Evolutionary conservation across 2,329 filamentous ascomycete species (phyloP), one percentile per base, ranked within the genome.

Genomic region (Chaetomium strumarium): DNA sequence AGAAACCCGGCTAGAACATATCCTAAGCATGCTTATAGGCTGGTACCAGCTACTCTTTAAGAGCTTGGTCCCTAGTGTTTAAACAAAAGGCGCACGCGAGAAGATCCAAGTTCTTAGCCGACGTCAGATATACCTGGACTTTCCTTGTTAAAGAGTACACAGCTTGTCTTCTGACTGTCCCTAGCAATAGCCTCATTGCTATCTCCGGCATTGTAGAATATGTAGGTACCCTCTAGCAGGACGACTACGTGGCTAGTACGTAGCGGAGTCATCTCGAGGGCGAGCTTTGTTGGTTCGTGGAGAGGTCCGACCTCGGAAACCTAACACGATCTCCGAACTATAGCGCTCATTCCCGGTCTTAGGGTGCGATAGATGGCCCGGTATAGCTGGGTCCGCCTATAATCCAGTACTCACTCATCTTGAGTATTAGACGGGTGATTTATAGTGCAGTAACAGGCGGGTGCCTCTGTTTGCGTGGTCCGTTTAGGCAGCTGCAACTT

Each of bases 201-300:
- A 33, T 53, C 5, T 40, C 38, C 2, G 51, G 51, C n/a, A 42
- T 52, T 12, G 50, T 44, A 9, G 48, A 46, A 30, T 24, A 47
- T 6, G 20, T 52, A 24, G 30, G 30, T 33, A 16, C 16, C 14
- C 16, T 49, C 11, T 19, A 46, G 1, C 20, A 50, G 20, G 52
- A 47, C 20, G 31, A 39, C 6, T 51, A 54, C 31, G 43, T 54
- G 5, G 42, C 42, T 11, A 43, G 52, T 24, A 51, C 47, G 52
- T 54, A 47, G 43, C 47, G 47, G 36, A n/a, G 36, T 2, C 17
- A 51, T 34, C 46, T 51, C 13, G 47, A 54, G 33, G 36, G 29
- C 19, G 47, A 54, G 42, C 49, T 54, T 10, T 37, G 51, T 11
- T 54, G 52, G 43, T 2, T 4, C 1, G 42, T 42, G 11, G 14